Base-by-base conservation (phyloP, 139 green algal species). In the Chlamydomonas schloesseri region DNA sequence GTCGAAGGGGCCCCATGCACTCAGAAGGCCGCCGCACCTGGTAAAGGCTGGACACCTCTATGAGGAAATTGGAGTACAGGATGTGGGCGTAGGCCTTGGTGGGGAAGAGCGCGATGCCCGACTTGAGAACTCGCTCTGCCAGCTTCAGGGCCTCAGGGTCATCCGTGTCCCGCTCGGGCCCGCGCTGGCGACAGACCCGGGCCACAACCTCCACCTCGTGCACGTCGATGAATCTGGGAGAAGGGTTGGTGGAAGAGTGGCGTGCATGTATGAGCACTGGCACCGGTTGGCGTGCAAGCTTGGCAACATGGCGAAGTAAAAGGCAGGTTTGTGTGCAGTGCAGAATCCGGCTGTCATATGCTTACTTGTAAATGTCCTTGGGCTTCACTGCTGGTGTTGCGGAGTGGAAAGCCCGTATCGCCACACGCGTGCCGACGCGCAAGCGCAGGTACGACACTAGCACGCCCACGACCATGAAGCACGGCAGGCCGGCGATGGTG, bases 21-120 rank as follows among this genome's bases (percentile, higher is more conserved):
- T 58, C 21, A 15, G 5, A 50, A 5, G 6, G 6, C 42, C 5
- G 42, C 42, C 42, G 42, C 42, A 50, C 36, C 73, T 71, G 60
- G 47, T 76, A 34, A 3, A 34, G 29, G n/a, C 47, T 60, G 24
- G 28, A 20, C 13, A 83, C 74, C 31, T 82, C 47, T 6, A 83
- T 71, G 57, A 88, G 37, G 67, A 88, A 84, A 73, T 83, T 77
- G 24, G 42, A 31, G 33, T 73, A 67, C 37, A 83, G n/a, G 28
- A 88, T 34, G 14, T 72, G 29, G 62, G 83, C 73, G 29, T 79
- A 18, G 29, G 81, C 72, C 70, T 83, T 62, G 64, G 70, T 60
- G 47, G 71, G 71, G 5, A 87, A 77, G 79, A 80, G 71, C 20
- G 31, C 60, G 58, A 87, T 47, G 62, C 86, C 86, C 28, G 58